Evolutionary conservation across 352 stramenopile genomes (phyloP).

Genomic region (Globisporangium emineosum): DNA sequence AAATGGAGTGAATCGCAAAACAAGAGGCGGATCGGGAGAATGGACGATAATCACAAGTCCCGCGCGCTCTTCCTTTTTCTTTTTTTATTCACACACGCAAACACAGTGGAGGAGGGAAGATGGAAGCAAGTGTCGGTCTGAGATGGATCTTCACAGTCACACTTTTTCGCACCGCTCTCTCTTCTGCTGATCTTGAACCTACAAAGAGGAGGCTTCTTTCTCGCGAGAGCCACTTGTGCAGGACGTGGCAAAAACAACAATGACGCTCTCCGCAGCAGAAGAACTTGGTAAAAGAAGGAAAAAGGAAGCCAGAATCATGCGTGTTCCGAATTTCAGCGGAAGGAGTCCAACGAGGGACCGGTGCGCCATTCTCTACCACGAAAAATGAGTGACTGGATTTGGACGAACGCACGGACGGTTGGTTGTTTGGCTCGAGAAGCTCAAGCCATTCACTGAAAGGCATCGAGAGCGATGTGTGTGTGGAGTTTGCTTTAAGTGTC

Average conservation of each 20-base stretch:
- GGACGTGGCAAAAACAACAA: constrained; percentile 59
- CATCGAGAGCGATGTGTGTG: not conserved
- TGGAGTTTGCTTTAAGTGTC: too few relatives aligned
- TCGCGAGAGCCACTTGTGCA: constrained; percentile 35
- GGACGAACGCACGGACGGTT: not conserved
- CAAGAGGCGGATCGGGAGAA: not conserved
- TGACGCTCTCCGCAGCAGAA: constrained; percentile 18
- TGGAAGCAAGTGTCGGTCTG: not conserved
- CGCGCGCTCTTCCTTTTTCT: constrained; percentile 4
- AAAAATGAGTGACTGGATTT: constrained; percentile 5
- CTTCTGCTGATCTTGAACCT: not conserved
- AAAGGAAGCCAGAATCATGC: constrained; percentile 14
- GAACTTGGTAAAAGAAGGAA: not conserved
- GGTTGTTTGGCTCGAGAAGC: not conserved
- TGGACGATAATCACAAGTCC: not conserved
- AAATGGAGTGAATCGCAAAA: constrained; percentile 7
- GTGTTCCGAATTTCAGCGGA: constrained; percentile 1
- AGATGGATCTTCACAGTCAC: not conserved
- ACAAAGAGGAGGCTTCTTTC: not conserved
- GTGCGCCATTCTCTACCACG: not conserved
- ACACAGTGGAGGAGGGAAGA: not conserved
- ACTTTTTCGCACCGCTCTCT: not conserved
- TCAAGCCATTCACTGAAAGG: not conserved
- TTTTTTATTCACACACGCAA: constrained; percentile 7
- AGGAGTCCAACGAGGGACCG: not conserved